Evolutionary conservation across 176 grass and related monocot genomes (phyloP).

Genomic region (Carex kokanica): DNA sequence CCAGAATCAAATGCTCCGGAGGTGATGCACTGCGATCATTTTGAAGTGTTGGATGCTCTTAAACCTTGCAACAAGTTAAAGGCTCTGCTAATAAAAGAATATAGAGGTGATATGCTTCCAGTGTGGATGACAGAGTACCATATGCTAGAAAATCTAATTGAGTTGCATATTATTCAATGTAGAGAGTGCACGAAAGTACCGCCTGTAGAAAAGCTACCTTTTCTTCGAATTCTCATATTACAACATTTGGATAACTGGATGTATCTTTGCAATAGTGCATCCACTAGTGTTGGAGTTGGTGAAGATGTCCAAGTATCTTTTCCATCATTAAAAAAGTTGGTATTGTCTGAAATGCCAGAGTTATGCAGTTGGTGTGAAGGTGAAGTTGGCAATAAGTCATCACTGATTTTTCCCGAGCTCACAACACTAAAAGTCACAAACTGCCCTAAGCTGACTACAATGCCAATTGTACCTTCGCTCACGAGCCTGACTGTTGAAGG

Average conservation of each 20-base stretch:
- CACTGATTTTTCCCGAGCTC: background rate
- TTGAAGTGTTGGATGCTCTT: constrained; percentile 25
- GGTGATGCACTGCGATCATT: background rate
- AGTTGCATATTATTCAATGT: background rate
- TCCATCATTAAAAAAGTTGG: background rate
- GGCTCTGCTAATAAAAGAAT: background rate
- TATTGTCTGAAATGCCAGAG: background rate
- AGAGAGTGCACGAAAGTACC: background rate
- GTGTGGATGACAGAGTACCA: constrained; percentile 9
- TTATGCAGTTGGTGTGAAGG: background rate
- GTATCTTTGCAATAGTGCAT: background rate
- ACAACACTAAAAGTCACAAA: background rate
- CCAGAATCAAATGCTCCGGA: background rate
- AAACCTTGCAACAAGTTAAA: background rate
- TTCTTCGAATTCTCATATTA: background rate
- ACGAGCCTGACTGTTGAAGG: background rate
- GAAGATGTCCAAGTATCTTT: background rate
- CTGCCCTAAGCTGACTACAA: background rate
- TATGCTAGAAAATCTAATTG: background rate
- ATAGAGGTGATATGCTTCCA: background rate
- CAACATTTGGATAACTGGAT: background rate
- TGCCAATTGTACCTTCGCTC: background rate
- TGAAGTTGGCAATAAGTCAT: background rate
- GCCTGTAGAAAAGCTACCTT: constrained; percentile 20
- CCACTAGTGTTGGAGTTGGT: background rate